Evolutionary conservation across 495 filamentous ascomycete genomes (phyloP).

Genomic region (Neurospora sp.): DNA sequence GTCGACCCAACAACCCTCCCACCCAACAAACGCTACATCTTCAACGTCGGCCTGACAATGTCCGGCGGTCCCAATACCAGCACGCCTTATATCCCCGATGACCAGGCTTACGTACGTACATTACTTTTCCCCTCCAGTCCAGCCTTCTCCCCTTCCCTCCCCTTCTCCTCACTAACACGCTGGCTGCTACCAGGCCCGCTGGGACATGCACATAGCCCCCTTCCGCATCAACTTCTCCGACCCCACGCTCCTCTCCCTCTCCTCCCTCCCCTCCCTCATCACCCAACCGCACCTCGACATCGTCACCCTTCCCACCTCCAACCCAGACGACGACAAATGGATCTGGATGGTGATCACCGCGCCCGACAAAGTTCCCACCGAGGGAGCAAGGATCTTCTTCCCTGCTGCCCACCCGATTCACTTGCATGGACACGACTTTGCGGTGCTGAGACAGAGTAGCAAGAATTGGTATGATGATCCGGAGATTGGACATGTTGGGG

Average conservation of each 20-base stretch:
- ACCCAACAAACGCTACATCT: slow-evolving; percentile 4
- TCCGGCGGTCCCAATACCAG: slow-evolving; percentile 6
- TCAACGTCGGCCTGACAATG: slow-evolving; percentile 5
- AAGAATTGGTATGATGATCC: slow-evolving; percentile 5
- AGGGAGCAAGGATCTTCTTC: neutral
- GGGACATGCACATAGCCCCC: slow-evolving; percentile 5
- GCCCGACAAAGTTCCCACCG: neutral
- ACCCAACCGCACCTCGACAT: slow-evolving; percentile 1
- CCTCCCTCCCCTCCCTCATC: neutral
- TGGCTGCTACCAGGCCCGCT: neutral
- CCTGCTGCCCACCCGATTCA: slow-evolving; percentile 36
- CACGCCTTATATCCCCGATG: slow-evolving; percentile 3
- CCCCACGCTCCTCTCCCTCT: slow-evolving; percentile 16
- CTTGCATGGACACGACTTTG: slow-evolving; percentile 50
- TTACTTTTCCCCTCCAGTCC: no score
- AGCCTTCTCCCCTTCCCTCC: no score
- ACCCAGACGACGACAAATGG: slow-evolving; percentile 1
- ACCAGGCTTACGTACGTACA: neutral
- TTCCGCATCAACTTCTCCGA: slow-evolving; percentile 33
- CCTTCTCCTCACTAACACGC: neutral
- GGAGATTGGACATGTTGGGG: neutral
- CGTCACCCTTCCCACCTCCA: neutral
- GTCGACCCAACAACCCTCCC: neutral
- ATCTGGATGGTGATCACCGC: slow-evolving; percentile 11
- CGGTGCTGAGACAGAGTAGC: slow-evolving; percentile 28